These are phyloP conservation scores for Cyberlindnera mycetangii DNA, from an alignment of 805 yeast genomes.

Conservation along the genomic window DNA sequence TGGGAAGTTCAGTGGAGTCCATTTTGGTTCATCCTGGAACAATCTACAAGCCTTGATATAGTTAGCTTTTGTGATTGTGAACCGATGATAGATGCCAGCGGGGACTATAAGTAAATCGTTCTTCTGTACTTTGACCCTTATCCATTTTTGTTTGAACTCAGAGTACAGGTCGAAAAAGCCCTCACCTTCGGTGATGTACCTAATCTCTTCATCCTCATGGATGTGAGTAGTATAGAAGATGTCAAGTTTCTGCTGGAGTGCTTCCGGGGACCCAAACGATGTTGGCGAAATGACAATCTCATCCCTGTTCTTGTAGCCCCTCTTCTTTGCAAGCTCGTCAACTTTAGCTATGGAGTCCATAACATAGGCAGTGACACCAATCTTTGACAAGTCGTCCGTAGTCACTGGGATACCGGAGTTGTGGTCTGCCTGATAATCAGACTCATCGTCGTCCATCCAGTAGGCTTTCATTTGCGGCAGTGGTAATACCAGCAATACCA, in stretches of 20 bases:
- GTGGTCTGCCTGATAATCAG: slow-evolving; percentile 67
- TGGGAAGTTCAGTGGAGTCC: slow-evolving; percentile 84
- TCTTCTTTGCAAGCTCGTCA: slow-evolving; percentile 60
- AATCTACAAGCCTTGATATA: slow-evolving; percentile 75
- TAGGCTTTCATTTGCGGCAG: slow-evolving; percentile 38
- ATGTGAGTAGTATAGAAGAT: slow-evolving; percentile 80
- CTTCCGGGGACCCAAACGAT: slow-evolving; percentile 62
- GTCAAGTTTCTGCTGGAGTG: slow-evolving; percentile 61
- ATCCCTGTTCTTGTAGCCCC: slow-evolving; percentile 82
- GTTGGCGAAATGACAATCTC: slow-evolving; percentile 55
- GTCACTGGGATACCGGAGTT: slow-evolving; percentile 62
- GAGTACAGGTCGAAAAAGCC: slow-evolving; percentile 90
- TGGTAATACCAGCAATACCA: not conserved
- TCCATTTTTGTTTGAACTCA: slow-evolving; percentile 57
- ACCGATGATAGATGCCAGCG: slow-evolving; percentile 92
- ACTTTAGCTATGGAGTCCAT: slow-evolving; percentile 51
- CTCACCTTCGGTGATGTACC: slow-evolving; percentile 84
- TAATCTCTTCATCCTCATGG: slow-evolving; percentile 96
- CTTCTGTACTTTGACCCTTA: slow-evolving; percentile 60
- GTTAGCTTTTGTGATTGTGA: slow-evolving; percentile 65
- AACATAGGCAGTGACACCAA: slow-evolving; percentile 70
- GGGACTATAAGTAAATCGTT: slow-evolving; percentile 76
- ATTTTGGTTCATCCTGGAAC: slow-evolving; percentile 93
- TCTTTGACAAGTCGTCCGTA: slow-evolving; percentile 42
- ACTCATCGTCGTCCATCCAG: slow-evolving; percentile 59